Percentiles rank a stretch among this genome's conserved stretches.
phyloP scores from a whole-genome alignment of 495 filamentous ascomycete species.

The Achaetomiella virescens region DNA sequence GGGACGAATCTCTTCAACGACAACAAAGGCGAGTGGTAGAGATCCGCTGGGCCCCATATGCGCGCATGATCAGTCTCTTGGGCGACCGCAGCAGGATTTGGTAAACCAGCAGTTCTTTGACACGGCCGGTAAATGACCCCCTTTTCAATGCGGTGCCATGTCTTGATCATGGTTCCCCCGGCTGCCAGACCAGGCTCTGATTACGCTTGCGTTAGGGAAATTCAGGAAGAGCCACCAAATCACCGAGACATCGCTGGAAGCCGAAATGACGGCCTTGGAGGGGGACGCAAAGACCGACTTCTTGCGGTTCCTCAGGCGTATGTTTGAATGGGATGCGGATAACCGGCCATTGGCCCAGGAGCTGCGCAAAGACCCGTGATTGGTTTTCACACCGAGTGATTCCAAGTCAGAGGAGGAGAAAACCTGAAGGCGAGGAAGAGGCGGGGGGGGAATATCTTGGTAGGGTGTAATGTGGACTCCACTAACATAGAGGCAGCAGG shows the following conservation, averaged over 20 bases:
- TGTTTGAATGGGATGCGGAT: neutral
- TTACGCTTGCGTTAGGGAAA: neutral
- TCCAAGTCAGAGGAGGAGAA: too few relatives aligned
- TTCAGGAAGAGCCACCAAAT: neutral
- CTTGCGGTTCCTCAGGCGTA: neutral
- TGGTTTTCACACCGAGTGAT: too few relatives aligned
- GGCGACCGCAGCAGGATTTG: too few relatives aligned
- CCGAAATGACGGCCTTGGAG: neutral
- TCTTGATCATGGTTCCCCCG: too few relatives aligned
- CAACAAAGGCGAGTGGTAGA: neutral
- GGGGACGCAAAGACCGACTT: neutral
- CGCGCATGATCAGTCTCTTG: neutral
- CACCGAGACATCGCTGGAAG: neutral
- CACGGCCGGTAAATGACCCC: too few relatives aligned
- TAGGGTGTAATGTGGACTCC: too few relatives aligned
- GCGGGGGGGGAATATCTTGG: too few relatives aligned
- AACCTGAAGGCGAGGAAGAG: too few relatives aligned
- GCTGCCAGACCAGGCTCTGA: too few relatives aligned
- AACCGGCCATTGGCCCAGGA: neutral
- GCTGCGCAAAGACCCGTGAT: constrained; percentile 4
- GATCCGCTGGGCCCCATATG: neutral
- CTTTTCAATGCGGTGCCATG: too few relatives aligned
- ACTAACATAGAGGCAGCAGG: too few relatives aligned
- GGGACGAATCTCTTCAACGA: neutral
- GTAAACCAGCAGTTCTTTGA: too few relatives aligned